Conservation (phyloP, 768 basidiomycete species). For the Nevesoporus exiguus region DNA sequence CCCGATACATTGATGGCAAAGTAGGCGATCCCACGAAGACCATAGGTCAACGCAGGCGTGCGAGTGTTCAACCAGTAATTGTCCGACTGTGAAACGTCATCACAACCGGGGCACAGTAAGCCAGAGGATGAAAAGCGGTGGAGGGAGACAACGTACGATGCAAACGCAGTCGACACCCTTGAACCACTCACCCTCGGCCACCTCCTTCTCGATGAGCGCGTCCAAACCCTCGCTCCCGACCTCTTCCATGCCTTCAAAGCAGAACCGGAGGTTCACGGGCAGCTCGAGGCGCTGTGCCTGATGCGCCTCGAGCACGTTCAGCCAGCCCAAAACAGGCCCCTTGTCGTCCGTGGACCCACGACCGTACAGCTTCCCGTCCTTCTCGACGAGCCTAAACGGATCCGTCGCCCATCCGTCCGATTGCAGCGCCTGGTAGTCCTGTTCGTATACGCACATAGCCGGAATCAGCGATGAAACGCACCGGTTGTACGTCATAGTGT, state of each 20-base stretch:
- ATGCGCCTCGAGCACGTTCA: conserved; percentile 88
- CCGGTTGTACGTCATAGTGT: conserved; percentile 95
- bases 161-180: conserved; percentile 89
- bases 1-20: conserved; percentile 81
- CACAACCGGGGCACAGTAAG: too few relatives aligned
- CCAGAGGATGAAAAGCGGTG: too few relatives aligned
- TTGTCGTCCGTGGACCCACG: conserved; percentile 94
- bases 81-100: conserved; percentile 62
- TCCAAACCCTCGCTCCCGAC: conserved; percentile 89
- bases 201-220: conserved; percentile 76
- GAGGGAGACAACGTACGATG: conserved; percentile 73
- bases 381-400: conserved; percentile 68
- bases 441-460: too few relatives aligned
- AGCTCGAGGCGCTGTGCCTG: conserved; percentile 59
- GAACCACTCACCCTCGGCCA: conserved; percentile 70
- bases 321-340: conserved; percentile 84
- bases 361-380: conserved; percentile 66
- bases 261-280: conserved; percentile 87
- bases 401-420: conserved; percentile 87
- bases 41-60: conserved; percentile 81
- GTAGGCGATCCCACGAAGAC: conserved; percentile 85
- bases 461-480: too few relatives aligned
- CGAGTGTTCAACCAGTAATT: conserved; percentile 92
- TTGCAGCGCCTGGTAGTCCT: conserved; percentile 32
- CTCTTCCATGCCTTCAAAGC: conserved; percentile 99